phyloP scores from a whole-genome alignment of 257 asterid genomes.

The Anisodus tanguticus region DNA sequence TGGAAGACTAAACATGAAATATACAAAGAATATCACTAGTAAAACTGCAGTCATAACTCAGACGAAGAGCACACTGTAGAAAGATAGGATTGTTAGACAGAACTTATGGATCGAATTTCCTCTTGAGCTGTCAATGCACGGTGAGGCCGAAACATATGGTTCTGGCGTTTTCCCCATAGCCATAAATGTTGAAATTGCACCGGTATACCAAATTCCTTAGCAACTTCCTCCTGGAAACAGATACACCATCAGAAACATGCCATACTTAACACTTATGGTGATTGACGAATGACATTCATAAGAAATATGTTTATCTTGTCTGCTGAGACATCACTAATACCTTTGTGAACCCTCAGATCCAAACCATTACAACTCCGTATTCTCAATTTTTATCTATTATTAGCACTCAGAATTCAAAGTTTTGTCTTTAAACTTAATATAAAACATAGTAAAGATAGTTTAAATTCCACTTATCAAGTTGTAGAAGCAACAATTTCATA shows the following conservation, averaged over 20 bases:
- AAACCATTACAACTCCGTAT: background rate
- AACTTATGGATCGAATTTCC: slow-evolving; percentile 70
- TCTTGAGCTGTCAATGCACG: slow-evolving; percentile 68
- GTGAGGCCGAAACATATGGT: slow-evolving; percentile 76
- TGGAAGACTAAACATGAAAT: too few species aligned
- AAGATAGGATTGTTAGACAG: slow-evolving; percentile 21
- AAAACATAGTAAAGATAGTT: background rate
- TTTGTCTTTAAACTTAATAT: background rate
- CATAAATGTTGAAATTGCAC: slow-evolving; percentile 79
- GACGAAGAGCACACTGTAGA: background rate
- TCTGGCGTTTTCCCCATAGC: slow-evolving; percentile 84
- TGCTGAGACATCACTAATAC: background rate
- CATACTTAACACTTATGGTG: background rate
- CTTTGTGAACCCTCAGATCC: background rate
- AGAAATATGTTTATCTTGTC: background rate
- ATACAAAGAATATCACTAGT: too few species aligned
- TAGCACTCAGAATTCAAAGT: background rate
- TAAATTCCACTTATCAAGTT: background rate
- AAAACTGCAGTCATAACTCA: background rate
- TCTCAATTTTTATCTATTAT: background rate
- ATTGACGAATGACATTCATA: background rate
- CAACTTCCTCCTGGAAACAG: slow-evolving; percentile 70
- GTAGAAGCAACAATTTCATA: background rate
- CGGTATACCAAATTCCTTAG: slow-evolving; percentile 76
- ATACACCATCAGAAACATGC: background rate